A percentile compares a stretch with the other conserved stretches of the same genome.
Conservation (phyloP, 2,329 filamentous ascomycete genomes). For the Anisogramma anomala region DNA sequence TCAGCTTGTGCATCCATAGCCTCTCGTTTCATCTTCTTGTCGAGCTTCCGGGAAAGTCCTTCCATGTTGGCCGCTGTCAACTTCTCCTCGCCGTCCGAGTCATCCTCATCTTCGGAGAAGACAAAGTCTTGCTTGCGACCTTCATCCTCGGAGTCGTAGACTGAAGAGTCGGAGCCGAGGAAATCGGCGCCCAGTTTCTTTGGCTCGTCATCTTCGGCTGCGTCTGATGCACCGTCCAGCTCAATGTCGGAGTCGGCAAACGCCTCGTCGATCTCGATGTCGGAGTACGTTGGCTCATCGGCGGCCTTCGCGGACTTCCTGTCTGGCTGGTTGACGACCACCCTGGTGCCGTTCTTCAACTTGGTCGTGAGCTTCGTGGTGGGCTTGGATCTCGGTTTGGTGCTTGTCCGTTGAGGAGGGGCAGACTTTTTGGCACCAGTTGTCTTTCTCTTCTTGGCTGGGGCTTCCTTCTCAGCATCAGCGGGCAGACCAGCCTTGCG, state of each 20-base stretch:
- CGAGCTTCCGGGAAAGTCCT: conserved; percentile 75
- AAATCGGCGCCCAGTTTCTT: conserved; percentile 46
- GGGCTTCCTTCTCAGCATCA: conserved; percentile 41
- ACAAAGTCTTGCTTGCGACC: conserved; percentile 49
- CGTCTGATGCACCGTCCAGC: conserved; percentile 30
- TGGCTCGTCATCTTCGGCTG: conserved; percentile 30
- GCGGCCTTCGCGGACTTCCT: conserved; percentile 30
- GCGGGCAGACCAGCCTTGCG: conserved; percentile 67
- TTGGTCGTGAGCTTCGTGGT: conserved; percentile 17
- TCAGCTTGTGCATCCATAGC: conserved; percentile 77
- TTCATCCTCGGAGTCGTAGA: conserved; percentile 62
- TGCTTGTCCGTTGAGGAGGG: conserved; percentile 17
- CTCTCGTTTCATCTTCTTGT: conserved; percentile 64
- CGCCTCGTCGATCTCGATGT: conserved; percentile 31
- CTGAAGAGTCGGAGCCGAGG: conserved; percentile 44
- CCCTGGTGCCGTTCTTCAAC: conserved; percentile 24
- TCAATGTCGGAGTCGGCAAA: conserved; percentile 35
- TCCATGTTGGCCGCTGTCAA: conserved; percentile 94
- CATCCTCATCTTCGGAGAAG: conserved; percentile 92
- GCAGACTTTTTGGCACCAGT: conserved; percentile 20
- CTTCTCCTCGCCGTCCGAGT: conserved; percentile 77
- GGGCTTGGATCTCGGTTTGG: neutral
- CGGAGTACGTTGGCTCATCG: conserved; percentile 31
- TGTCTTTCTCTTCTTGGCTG: conserved; percentile 48
- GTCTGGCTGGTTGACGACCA: conserved; percentile 25